Conservation (phyloP, 2,329 filamentous ascomycete species). For the Thermothelomyces thermophilus region DNA sequence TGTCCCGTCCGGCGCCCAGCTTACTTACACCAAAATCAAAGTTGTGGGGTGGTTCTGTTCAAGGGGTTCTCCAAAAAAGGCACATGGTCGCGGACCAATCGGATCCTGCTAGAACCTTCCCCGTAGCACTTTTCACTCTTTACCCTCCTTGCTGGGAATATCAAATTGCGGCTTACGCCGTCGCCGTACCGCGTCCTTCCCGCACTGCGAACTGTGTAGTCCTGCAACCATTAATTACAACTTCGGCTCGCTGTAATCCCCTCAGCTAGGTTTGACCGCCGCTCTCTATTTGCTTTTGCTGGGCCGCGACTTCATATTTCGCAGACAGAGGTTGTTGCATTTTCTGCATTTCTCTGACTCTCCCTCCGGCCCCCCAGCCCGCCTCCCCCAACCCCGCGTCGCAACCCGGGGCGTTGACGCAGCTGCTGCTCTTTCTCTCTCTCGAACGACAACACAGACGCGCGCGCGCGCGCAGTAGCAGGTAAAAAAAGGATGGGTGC, state of each 20-base stretch:
- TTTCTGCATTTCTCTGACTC: neutral
- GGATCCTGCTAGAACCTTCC: neutral
- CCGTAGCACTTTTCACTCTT: neutral
- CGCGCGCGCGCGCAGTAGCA: neutral
- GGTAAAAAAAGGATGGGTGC: constrained; percentile 5
- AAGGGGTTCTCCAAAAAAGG: too few species aligned
- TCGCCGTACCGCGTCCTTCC: too few species aligned
- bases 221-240: neutral
- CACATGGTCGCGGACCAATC: neutral
- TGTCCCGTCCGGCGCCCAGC: too few species aligned
- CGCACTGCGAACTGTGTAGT: too few species aligned
- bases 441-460: neutral
- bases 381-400: too few species aligned
- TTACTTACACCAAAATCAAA: too few species aligned
- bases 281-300: neutral
- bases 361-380: too few species aligned
- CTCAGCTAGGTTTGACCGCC: neutral
- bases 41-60: neutral
- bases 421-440: too few species aligned
- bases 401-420: too few species aligned
- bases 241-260: neutral
- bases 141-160: neutral
- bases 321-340: neutral
- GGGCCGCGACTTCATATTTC: neutral
- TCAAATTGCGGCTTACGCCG: too few species aligned